phyloP scores from a whole-genome alignment of 257 asterid genomes.

The Nicotiana tomentosiformis region DNA sequence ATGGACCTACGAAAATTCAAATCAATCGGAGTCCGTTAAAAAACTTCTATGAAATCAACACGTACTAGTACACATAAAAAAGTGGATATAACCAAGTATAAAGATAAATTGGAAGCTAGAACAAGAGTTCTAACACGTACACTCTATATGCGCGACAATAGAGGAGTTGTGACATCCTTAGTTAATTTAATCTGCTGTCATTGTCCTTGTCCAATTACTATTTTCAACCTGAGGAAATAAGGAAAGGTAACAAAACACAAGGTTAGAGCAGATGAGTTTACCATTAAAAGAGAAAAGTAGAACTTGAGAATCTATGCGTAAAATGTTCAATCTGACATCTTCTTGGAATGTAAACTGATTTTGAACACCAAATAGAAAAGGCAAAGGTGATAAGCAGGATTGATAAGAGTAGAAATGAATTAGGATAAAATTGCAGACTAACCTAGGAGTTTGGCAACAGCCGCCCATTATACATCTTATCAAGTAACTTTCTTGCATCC shows the following conservation, averaged over 20 bases:
- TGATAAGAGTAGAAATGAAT: not conserved
- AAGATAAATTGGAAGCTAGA: not conserved
- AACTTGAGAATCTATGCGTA: not conserved
- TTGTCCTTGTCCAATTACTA: not conserved
- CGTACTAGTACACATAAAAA: too few species aligned
- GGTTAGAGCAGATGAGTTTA: not conserved
- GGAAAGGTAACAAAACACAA: not conserved
- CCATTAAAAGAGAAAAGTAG: not conserved
- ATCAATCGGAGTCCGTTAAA: too few species aligned
- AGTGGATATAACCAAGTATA: not conserved
- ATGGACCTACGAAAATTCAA: too few species aligned
- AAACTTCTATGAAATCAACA: too few species aligned
- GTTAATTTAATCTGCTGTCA: not conserved
- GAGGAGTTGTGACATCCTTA: not conserved
- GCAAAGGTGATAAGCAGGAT: not conserved
- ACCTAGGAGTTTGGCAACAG: slow-evolving; percentile 75
- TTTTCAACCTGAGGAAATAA: not conserved
- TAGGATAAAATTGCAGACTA: not conserved
- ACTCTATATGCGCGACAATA: not conserved
- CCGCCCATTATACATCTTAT: slow-evolving; percentile 94
- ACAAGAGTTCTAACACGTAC: not conserved
- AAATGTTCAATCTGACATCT: not conserved
- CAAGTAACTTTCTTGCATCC: slow-evolving; percentile 69
- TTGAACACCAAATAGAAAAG: not conserved
- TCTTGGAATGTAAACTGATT: not conserved